phyloP scores from a whole-genome alignment of 1,139 yeast genomes.

The Debaryomyces subglobosus region DNA sequence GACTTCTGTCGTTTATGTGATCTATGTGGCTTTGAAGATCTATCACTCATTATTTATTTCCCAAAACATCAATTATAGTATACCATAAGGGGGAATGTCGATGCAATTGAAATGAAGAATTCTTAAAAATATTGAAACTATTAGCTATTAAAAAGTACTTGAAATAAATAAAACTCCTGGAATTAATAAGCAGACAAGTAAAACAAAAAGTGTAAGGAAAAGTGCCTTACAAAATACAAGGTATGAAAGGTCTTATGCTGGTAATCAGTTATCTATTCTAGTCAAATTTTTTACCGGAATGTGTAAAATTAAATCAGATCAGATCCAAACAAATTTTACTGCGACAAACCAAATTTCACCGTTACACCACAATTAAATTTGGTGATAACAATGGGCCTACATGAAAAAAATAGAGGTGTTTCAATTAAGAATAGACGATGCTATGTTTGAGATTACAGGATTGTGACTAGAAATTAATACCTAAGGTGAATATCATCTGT shows the following conservation, averaged over 20 bases:
- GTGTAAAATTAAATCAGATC: conserved; percentile 8
- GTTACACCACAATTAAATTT: not conserved
- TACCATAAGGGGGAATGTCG: not conserved
- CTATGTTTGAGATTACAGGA: not conserved
- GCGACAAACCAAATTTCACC: conserved; percentile 2
- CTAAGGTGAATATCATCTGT: not conserved
- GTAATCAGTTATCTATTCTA: not conserved
- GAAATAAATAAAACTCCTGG: conserved; percentile 1
- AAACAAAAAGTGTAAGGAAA: not conserved
- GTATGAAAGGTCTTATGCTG: not conserved
- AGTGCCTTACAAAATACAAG: not conserved
- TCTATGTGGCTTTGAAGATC: conserved; percentile 22
- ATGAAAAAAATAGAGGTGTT: not conserved
- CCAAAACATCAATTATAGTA: not conserved
- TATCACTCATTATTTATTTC: conserved; percentile 17
- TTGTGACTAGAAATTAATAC: not conserved
- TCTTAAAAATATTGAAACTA: not conserved
- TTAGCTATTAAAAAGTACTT: not conserved
- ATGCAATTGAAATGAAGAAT: conserved; percentile 5
- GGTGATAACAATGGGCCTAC: not conserved
- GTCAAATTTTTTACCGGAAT: not conserved
- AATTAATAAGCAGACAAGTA: not conserved
- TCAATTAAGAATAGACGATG: not conserved
- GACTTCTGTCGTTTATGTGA: conserved; percentile 49
- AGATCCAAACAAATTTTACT: not conserved